Conservation (phyloP, 352 stramenopile genomes). For the Phytophthora cactorum region DNA sequence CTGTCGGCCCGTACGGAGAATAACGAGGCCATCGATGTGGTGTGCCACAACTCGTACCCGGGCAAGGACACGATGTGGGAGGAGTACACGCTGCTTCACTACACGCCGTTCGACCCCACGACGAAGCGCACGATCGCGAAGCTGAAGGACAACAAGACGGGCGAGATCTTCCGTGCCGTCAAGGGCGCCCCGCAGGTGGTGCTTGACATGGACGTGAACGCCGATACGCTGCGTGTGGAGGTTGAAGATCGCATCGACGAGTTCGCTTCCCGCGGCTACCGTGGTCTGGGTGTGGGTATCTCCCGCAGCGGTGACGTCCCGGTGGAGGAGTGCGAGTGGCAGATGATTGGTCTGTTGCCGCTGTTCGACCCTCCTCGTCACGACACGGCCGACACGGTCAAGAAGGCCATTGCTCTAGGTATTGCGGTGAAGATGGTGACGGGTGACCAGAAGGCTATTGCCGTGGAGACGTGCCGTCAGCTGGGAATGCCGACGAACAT, state of each 20-base stretch:
- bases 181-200: constrained; percentile 95
- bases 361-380: constrained; percentile 94
- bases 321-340: constrained; percentile 87
- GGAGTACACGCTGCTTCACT: constrained; percentile 78
- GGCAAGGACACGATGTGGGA: constrained; percentile 83
- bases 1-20: constrained; percentile 75
- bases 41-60: constrained; percentile 81
- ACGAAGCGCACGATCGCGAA: constrained; percentile 94
- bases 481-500: constrained; percentile 92
- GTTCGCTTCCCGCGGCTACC: constrained; percentile 71
- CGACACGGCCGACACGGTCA: constrained; percentile 93
- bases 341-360: constrained; percentile 92
- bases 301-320: constrained; percentile 65
- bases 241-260: constrained; percentile 89
- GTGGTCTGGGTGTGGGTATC: constrained; percentile 68
- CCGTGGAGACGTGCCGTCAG: constrained; percentile 90
- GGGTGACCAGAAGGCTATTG: constrained; percentile 94
- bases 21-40: constrained; percentile 78
- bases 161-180: constrained; percentile 88
- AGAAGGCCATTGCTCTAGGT: constrained; percentile 89
- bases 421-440: constrained; percentile 97
- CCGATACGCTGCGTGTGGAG: constrained; percentile 53
- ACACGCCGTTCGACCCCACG: constrained; percentile 85
- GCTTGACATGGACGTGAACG: constrained; percentile 80
- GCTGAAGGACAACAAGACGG: constrained; percentile 80